Percentiles rank a stretch among this genome's conserved stretches.
These are phyloP conservation scores for Trichosporon asahii DNA, from an alignment of 1,284 basidiomycete species.

Conservation along the genomic window DNA sequence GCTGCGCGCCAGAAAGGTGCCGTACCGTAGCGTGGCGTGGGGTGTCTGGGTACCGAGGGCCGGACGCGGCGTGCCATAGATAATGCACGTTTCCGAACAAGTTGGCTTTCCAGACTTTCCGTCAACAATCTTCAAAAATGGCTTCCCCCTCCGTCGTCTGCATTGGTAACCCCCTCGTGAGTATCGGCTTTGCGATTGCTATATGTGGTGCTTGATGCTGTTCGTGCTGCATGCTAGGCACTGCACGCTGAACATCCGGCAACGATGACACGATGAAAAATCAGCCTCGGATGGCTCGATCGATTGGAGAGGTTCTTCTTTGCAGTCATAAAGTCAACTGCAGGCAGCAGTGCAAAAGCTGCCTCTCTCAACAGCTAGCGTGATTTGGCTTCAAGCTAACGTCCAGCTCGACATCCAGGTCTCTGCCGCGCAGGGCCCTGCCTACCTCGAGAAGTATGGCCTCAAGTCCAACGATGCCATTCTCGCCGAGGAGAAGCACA, in stretches of 20 bases:
- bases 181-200: slow-evolving; percentile 16
- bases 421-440: slow-evolving; percentile 64
- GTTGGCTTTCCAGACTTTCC: slow-evolving; percentile 3
- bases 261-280: background rate
- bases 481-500: slow-evolving; percentile 85
- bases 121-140: slow-evolving; percentile 17
- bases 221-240: too few relatives aligned
- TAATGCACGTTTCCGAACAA: background rate
- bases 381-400: background rate
- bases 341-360: background rate
- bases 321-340: background rate
- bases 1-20: slow-evolving; percentile 5
- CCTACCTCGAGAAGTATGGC: slow-evolving; percentile 82
- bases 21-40: background rate
- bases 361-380: too few relatives aligned
- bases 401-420: slow-evolving; percentile 76
- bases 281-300: background rate
- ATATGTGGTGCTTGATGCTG: background rate
- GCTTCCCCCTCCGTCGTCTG: slow-evolving; percentile 60
- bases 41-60: background rate
- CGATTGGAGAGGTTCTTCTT: background rate
- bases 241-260: background rate
- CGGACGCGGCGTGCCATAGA: background rate
- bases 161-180: slow-evolving; percentile 75
- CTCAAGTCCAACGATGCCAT: slow-evolving; percentile 96